Base-by-base conservation (phyloP, 148 eudicot species). In the Simmondsia chinensis region DNA sequence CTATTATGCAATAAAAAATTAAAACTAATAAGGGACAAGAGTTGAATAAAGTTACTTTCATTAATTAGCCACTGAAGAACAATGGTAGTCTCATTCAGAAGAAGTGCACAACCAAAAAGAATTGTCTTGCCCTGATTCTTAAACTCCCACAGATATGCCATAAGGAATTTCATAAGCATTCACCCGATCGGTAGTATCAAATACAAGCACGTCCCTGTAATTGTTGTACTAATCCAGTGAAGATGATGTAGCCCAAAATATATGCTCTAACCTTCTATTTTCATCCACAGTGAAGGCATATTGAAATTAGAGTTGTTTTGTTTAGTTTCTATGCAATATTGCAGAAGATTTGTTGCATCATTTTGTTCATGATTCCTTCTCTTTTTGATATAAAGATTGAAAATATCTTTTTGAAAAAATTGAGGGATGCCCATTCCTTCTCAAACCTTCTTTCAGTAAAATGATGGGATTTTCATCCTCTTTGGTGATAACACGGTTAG, bases 1-100 rank as follows among this genome's bases (percentile, higher is more conserved):
- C n/a, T n/a, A n/a, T n/a, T n/a, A n/a, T n/a, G n/a, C n/a, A n/a
- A 6, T 14, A 8, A 0, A 38, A 14, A 43, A 43, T 43, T 22
- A 43, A 6, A 20, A 22, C 5, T 5, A 9, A 3, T 17, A 10
- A 7, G 7, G 19, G 6, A 16, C 7, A 13, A 46, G 5, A 12
- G 0, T 26, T 22, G 5, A 7, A 46, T 1, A 29, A 29, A 24
- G 2, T 1, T 28, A 1, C 19, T 24, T 26, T 28, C 43, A 49
- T 59, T 40, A 42, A 49, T 48, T 26, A 31, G 6, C 56, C 40
- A 49, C 20, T 1, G 7, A 17, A 59, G 48, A 3, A 35, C 21
- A 3, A 4, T 30, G 5, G 21, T 29, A 2, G 9, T 46, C 28
- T 46, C 61, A 47, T 57, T 39, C 11, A 14, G 32, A 27, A 57